A percentile compares a stretch with the other conserved stretches of the same genome.
Conservation (phyloP, 495 filamentous ascomycete genomes). For the Aspergillus avenaceus region DNA sequence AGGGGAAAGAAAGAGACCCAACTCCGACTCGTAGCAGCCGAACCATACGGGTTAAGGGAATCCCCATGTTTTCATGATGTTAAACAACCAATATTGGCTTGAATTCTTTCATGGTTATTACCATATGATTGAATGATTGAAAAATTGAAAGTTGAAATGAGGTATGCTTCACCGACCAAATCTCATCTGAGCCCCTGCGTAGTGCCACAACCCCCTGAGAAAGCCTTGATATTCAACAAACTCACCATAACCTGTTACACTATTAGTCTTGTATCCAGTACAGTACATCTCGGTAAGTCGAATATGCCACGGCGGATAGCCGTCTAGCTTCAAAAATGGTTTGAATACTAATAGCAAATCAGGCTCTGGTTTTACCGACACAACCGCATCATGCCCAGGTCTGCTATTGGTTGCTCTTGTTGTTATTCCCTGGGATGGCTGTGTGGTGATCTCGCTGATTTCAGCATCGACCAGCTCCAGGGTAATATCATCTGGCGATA, state of each 20-base stretch:
- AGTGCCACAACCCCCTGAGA: constrained; percentile 75
- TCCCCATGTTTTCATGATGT: no score
- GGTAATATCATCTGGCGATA: constrained; percentile 73
- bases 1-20: no score
- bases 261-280: constrained; percentile 42
- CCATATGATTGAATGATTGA: no score
- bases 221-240: constrained; percentile 94
- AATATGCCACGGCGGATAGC: constrained; percentile 96
- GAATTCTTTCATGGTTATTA: no score
- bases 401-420: background rate
- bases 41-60: no score
- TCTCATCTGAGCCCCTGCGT: constrained; percentile 81
- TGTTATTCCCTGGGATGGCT: constrained; percentile 22
- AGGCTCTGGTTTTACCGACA: constrained; percentile 57
- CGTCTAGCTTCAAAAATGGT: constrained; percentile 72
- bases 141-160: no score
- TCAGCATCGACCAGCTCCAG: constrained; percentile 87
- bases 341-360: constrained; percentile 86
- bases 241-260: constrained; percentile 30
- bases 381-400: background rate
- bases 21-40: no score
- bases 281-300: constrained; percentile 89
- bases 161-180: constrained; percentile 63
- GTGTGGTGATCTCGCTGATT: constrained; percentile 57
- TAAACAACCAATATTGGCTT: no score